phyloP scores from a whole-genome alignment of 495 filamentous ascomycete genomes.

The Daldinia caldariorum region DNA sequence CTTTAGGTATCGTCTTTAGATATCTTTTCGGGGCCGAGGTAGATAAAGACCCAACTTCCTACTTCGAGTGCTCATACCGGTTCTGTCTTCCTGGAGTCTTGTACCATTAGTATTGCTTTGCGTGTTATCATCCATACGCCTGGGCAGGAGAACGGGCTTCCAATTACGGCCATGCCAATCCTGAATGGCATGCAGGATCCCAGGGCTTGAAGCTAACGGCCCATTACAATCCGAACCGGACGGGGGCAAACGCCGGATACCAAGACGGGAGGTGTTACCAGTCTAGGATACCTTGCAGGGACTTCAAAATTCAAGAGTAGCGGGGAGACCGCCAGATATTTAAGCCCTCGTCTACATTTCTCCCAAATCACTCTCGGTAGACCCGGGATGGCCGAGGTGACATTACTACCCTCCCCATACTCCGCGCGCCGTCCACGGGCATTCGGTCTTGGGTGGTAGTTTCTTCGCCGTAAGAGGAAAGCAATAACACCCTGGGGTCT shows the following conservation, averaged over 20 bases:
- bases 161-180: background rate
- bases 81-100: background rate
- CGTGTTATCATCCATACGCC: background rate
- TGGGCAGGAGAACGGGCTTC: background rate
- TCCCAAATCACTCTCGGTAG: background rate
- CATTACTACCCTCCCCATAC: constrained; percentile 6
- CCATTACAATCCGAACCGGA: background rate
- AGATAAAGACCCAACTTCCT: background rate
- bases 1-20: background rate
- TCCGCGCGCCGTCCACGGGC: background rate
- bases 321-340: background rate
- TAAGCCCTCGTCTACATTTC: background rate
- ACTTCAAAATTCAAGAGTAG: background rate
- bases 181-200: background rate
- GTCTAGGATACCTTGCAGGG: background rate
- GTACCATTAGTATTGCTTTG: background rate
- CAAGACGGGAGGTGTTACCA: background rate
- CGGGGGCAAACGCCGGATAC: background rate
- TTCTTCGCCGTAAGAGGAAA: background rate
- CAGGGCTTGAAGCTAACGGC: background rate
- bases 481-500: background rate
- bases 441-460: constrained; percentile 3
- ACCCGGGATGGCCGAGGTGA: background rate
- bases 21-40: background rate
- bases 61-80: background rate